Conservation (phyloP, 352 stramenopile genomes). For the Globisporangium echinulatum region DNA sequence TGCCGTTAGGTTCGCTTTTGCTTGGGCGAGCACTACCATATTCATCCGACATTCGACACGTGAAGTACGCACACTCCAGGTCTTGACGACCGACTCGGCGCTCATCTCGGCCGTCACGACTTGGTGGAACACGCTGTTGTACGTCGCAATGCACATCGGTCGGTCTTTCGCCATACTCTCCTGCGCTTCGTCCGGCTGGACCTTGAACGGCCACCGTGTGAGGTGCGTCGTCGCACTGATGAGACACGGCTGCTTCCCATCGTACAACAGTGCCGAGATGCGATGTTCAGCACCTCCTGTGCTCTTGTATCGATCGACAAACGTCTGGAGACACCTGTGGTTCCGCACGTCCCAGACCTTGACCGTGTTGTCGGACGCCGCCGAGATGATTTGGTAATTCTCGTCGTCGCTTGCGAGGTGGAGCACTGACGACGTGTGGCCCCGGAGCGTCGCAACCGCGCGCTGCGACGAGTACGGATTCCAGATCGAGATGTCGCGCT, state of each 20-base stretch:
- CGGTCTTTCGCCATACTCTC: constrained; percentile 38
- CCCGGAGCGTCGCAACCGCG: constrained; percentile 59
- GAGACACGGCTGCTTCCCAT: constrained; percentile 55
- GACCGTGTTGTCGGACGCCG: constrained; percentile 75
- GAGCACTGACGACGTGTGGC: constrained; percentile 68
- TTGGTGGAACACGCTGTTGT: constrained; percentile 82
- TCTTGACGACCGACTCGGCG: constrained; percentile 69
- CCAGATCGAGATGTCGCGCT: constrained; percentile 85
- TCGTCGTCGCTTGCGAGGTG: constrained; percentile 76
- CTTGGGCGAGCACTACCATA: not conserved
- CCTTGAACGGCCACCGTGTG: constrained; percentile 62
- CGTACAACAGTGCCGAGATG: constrained; percentile 61
- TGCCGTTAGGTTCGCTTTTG: not conserved
- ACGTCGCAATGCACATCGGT: constrained; percentile 50
- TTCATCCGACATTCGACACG: no score
- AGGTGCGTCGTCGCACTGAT: constrained; percentile 67
- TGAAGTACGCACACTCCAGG: constrained; percentile 40
- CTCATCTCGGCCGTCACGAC: constrained; percentile 76
- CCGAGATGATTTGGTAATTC: constrained; percentile 81
- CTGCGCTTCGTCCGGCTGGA: constrained; percentile 25
- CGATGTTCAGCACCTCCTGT: constrained; percentile 53
- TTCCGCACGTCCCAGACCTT: constrained; percentile 84
- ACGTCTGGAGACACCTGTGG: constrained; percentile 76
- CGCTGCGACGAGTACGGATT: constrained; percentile 86
- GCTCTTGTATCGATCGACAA: constrained; percentile 51